Conservation (phyloP, 2,329 filamentous ascomycete species). For the Fusarium sp. region DNA sequence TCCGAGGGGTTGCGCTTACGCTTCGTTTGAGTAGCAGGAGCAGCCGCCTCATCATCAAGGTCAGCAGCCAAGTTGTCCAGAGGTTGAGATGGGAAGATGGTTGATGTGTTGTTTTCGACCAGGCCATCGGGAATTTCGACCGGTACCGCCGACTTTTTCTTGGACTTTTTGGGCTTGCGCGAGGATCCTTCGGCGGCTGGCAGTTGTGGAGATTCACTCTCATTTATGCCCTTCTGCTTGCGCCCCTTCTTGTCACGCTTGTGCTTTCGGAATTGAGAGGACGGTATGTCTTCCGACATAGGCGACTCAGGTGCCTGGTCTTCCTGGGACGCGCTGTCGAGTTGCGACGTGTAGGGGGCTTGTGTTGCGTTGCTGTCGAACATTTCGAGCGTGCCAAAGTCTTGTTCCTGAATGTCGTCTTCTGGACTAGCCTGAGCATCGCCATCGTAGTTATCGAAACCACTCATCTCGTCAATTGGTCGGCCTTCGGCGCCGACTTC, state of each 20-base stretch:
- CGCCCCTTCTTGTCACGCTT: slow-evolving; percentile 48
- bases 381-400: slow-evolving; percentile 51
- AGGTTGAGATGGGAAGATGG: slow-evolving; percentile 13
- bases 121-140: slow-evolving; percentile 37
- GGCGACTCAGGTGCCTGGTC: slow-evolving; percentile 44
- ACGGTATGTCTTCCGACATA: slow-evolving; percentile 40
- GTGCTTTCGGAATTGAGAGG: slow-evolving; percentile 38
- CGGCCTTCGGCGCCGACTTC: slow-evolving; percentile 39
- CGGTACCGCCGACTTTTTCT: slow-evolving; percentile 31
- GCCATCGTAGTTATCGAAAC: slow-evolving; percentile 40
- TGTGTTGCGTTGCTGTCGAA: slow-evolving; percentile 50
- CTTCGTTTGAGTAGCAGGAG: slow-evolving; percentile 40
- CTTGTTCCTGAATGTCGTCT: slow-evolving; percentile 40
- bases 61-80: slow-evolving; percentile 13
- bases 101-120: slow-evolving; percentile 6
- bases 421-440: slow-evolving; percentile 36
- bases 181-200: slow-evolving; percentile 27
- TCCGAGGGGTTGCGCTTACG: slow-evolving; percentile 48
- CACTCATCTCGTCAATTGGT: slow-evolving; percentile 40
- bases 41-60: slow-evolving; percentile 28
- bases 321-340: slow-evolving; percentile 21
- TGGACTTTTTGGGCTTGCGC: slow-evolving; percentile 42
- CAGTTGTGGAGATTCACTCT: slow-evolving; percentile 26
- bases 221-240: slow-evolving; percentile 37
- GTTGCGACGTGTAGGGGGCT: slow-evolving; percentile 45